Conservation (phyloP, 306 rosid genomes). For the Oxytropis ochrocephala region DNA sequence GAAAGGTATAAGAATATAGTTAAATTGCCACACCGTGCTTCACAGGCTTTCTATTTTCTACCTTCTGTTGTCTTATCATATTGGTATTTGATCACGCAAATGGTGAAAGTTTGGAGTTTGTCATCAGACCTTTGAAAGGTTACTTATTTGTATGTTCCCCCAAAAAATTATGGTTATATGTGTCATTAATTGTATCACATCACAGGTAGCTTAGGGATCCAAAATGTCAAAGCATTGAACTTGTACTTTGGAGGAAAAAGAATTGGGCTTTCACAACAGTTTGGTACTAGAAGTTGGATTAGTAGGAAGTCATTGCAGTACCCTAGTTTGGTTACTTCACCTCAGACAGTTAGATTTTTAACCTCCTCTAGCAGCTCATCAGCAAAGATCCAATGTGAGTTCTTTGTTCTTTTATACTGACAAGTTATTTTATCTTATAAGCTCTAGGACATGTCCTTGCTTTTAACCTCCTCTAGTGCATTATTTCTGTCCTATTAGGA, state of each 20-base stretch:
- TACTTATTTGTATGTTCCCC: background rate
- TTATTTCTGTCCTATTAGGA: background rate
- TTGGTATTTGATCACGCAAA: background rate
- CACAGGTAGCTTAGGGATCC: conserved; percentile 63
- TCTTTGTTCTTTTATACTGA: background rate
- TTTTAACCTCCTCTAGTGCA: background rate
- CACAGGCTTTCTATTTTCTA: background rate
- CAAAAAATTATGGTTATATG: background rate
- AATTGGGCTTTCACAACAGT: conserved; percentile 28
- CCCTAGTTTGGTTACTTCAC: conserved; percentile 41
- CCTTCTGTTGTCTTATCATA: conserved; percentile 2
- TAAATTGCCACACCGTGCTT: background rate
- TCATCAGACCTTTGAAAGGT: background rate
- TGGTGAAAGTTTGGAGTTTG: conserved; percentile 3
- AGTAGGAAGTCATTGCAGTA: conserved; percentile 34
- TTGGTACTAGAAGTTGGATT: conserved; percentile 47
- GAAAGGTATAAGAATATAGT: background rate
- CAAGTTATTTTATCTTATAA: background rate
- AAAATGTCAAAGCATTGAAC: conserved; percentile 39
- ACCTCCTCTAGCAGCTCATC: conserved; percentile 17
- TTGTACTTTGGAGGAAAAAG: conserved; percentile 35
- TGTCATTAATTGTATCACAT: conserved; percentile 25
- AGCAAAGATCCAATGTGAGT: conserved; percentile 44
- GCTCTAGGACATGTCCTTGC: background rate
- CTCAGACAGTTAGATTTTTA: conserved; percentile 24